Evolutionary conservation across 192 early-diverging fungal species (phyloP).

Genomic region (Rhizophagus prolifer): DNA sequence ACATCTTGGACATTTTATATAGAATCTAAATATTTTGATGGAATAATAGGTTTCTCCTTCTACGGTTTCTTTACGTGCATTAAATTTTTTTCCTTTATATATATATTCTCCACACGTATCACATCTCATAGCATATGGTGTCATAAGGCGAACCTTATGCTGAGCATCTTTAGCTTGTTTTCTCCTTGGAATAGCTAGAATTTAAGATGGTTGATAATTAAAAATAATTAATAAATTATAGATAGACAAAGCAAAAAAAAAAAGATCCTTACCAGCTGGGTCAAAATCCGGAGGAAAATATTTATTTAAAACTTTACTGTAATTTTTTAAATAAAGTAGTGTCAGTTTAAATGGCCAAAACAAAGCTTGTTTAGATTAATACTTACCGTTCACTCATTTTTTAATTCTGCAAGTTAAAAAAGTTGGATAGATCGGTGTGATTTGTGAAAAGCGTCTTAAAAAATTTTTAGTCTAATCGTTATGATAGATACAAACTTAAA

Average conservation of each 20-base stretch:
- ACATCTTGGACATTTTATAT: conserved; percentile 89
- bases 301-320: conserved; percentile 91
- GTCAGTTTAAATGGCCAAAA: not conserved
- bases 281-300: conserved; percentile 98
- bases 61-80: conserved; percentile 90
- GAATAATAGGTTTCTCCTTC: conserved; percentile 68
- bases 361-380: not conserved
- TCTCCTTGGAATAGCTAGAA: conserved; percentile 62
- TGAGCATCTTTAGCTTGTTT: conserved; percentile 80
- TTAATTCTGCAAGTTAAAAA: not conserved
- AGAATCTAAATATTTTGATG: conserved; percentile 79
- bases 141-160: conserved; percentile 96
- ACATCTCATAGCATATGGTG: conserved; percentile 99
- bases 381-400: conserved; percentile 9
- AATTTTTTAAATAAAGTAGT: not conserved
- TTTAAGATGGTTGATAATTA: not conserved
- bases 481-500: too few species aligned
- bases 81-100: conserved; percentile 98
- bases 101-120: conserved; percentile 95
- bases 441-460: not conserved
- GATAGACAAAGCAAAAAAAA: not conserved
- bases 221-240: too few species aligned
- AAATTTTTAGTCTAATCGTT: too few species aligned
- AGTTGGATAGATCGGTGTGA: too few species aligned
- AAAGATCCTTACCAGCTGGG: conserved; percentile 44